Evolutionary conservation across 371 early-diverging fungal genomes (phyloP).

Genomic region (Mortierella sp.): DNA sequence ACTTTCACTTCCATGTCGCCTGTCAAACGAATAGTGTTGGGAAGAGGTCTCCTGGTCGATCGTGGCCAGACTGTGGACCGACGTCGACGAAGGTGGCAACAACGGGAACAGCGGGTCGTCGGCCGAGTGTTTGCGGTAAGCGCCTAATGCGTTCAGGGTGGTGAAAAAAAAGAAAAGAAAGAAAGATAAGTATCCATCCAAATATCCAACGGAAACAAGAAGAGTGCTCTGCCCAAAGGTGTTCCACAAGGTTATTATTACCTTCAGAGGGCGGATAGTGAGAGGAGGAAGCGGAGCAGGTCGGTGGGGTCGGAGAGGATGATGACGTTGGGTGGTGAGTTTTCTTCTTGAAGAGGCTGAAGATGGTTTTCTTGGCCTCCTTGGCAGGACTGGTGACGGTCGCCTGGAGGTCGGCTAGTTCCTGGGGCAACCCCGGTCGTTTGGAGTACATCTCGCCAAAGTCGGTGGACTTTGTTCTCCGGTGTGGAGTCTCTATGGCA

Average conservation of each 20-base stretch:
- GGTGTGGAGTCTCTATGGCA: constrained; percentile 24
- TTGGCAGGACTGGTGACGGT: constrained; percentile 36
- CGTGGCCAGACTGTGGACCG: constrained; percentile 24
- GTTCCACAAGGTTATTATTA: too few species aligned
- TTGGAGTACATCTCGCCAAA: constrained; percentile 46
- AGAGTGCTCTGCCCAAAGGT: too few species aligned
- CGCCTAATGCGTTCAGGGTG: too few species aligned
- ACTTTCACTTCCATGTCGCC: constrained; percentile 40
- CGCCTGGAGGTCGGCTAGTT: constrained; percentile 24
- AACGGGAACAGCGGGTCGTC: constrained; percentile 30
- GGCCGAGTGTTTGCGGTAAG: constrained; percentile 41
- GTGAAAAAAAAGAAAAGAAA: background rate
- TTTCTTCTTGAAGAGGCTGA: constrained; percentile 45
- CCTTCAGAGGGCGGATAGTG: constrained; percentile 21
- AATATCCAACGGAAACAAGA: background rate
- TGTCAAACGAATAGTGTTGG: constrained; percentile 15
- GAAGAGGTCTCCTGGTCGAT: constrained; percentile 20
- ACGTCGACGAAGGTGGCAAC: constrained; percentile 25
- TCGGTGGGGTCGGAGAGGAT: constrained; percentile 9
- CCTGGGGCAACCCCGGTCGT: constrained; percentile 36
- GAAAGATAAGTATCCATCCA: background rate
- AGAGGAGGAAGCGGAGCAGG: background rate
- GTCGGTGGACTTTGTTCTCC: constrained; percentile 50
- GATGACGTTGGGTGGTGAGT: constrained; percentile 11
- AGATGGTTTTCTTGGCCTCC: constrained; percentile 44